Percentiles rank a stretch among this genome's conserved stretches.
Conservation (phyloP, 495 filamentous ascomycete species). For the Trichoderma gamsii region DNA sequence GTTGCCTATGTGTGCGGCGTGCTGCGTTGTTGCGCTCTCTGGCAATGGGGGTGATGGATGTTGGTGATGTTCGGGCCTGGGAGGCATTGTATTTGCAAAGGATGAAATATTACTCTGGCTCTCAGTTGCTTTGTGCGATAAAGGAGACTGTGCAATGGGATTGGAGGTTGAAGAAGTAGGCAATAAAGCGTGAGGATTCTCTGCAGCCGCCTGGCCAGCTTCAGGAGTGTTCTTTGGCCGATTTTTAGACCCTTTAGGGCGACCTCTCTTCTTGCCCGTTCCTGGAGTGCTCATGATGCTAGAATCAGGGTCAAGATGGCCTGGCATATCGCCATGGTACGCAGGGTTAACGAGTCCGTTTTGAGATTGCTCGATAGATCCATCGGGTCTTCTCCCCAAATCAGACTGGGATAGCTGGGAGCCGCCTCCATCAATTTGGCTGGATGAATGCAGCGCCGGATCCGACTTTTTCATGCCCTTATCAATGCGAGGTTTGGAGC, state of each 20-base stretch:
- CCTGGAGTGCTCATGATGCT: constrained; percentile 25
- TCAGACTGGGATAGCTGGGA: background rate
- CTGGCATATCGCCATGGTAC: background rate
- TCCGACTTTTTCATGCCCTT: constrained; percentile 43
- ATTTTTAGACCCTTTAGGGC: constrained; percentile 46
- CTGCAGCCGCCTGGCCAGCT: constrained; percentile 5
- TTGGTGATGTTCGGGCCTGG: background rate
- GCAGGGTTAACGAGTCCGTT: background rate
- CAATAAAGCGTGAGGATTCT: background rate
- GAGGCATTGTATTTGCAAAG: background rate
- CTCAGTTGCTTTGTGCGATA: background rate
- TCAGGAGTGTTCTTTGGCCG: constrained; percentile 33
- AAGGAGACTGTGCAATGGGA: background rate
- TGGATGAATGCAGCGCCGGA: background rate
- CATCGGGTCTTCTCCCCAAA: background rate
- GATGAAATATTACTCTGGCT: background rate
- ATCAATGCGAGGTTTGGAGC: constrained; percentile 41
- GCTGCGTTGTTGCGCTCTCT: background rate
- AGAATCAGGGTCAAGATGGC: constrained; percentile 21
- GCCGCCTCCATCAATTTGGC: background rate
- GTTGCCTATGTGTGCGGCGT: background rate
- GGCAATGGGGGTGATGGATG: background rate
- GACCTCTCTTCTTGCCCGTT: constrained; percentile 27
- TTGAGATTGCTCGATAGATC: background rate
- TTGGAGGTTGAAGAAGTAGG: constrained; percentile 4